Evolutionary conservation across 768 basidiomycete genomes (phyloP).

Genomic region (Lactifluus piperatus): DNA sequence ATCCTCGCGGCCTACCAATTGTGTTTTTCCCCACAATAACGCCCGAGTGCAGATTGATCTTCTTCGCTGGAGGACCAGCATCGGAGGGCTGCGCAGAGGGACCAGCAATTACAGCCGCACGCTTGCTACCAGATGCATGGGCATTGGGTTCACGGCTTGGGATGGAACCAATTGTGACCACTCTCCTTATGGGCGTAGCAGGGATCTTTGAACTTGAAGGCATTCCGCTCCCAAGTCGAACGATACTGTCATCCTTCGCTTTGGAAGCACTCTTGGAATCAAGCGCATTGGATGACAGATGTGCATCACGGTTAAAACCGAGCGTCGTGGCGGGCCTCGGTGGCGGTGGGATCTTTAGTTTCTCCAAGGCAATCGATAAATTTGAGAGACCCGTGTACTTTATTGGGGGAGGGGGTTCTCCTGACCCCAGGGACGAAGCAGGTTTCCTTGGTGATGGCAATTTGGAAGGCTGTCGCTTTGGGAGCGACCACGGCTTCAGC

Average conservation of each 20-base stretch:
- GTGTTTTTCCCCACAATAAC: conserved; percentile 21
- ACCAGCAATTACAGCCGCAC: background rate
- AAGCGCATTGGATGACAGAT: conserved; percentile 24
- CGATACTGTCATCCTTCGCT: conserved; percentile 15
- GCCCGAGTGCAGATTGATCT: conserved; percentile 22
- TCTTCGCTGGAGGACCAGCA: background rate
- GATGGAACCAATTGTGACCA: background rate
- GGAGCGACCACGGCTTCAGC: conserved; percentile 10
- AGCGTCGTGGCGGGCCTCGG: conserved; percentile 60
- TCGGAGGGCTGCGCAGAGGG: background rate
- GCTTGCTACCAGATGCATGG: conserved; percentile 1
- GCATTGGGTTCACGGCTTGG: background rate
- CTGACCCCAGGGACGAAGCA: conserved; percentile 3
- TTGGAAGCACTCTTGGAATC: conserved; percentile 5
- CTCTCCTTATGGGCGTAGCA: conserved; percentile 6
- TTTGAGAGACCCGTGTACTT: conserved; percentile 38
- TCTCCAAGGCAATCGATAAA: conserved; percentile 60
- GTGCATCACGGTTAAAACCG: conserved; percentile 41
- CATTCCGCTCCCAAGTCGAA: conserved; percentile 5
- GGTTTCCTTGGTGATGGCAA: conserved; percentile 11
- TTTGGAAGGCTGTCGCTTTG: conserved; percentile 10
- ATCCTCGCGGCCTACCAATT: conserved; percentile 1
- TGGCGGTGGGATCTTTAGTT: conserved; percentile 58
- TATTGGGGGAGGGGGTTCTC: conserved; percentile 11
- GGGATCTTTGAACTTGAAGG: background rate